Evolutionary conservation across 805 yeast genomes (phyloP).

Genomic region (Candida silvicultrix): DNA sequence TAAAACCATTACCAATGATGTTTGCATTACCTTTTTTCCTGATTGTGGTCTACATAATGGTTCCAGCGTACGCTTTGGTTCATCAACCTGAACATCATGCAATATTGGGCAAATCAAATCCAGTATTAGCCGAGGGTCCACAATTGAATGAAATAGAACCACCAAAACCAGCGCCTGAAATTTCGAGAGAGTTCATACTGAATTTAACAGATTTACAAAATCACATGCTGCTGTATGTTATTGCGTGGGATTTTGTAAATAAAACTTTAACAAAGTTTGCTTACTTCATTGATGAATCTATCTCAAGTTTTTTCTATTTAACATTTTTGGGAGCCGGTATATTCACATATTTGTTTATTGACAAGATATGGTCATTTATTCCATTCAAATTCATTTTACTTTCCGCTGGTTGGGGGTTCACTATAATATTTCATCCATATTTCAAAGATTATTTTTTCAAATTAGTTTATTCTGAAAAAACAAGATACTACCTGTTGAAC

Average conservation of each 20-base stretch:
- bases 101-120: constrained; percentile 27
- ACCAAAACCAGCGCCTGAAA: constrained; percentile 72
- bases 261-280: constrained; percentile 48
- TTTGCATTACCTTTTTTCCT: constrained; percentile 49
- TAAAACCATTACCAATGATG: constrained; percentile 53
- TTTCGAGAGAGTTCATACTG: constrained; percentile 69
- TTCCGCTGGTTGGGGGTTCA: constrained; percentile 42
- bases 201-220: constrained; percentile 84
- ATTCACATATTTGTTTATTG: constrained; percentile 24
- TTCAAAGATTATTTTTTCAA: constrained; percentile 41
- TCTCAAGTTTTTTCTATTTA: constrained; percentile 48
- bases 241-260: constrained; percentile 50
- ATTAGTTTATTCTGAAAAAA: constrained; percentile 54
- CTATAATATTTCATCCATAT: constrained; percentile 45
- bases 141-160: constrained; percentile 39
- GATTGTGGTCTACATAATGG: constrained; percentile 47
- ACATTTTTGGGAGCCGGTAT: constrained; percentile 25
- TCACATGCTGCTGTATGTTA: constrained; percentile 61
- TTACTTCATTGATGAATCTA: constrained; percentile 55
- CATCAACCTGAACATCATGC: constrained; percentile 55
- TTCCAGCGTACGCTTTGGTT: constrained; percentile 56
- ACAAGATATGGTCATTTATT: constrained; percentile 20
- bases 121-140: constrained; percentile 45
- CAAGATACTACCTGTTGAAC: constrained; percentile 44
- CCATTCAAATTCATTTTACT: constrained; percentile 34